Conservation (phyloP, 1,284 basidiomycete species). For the Leccinum subrobustum region DNA sequence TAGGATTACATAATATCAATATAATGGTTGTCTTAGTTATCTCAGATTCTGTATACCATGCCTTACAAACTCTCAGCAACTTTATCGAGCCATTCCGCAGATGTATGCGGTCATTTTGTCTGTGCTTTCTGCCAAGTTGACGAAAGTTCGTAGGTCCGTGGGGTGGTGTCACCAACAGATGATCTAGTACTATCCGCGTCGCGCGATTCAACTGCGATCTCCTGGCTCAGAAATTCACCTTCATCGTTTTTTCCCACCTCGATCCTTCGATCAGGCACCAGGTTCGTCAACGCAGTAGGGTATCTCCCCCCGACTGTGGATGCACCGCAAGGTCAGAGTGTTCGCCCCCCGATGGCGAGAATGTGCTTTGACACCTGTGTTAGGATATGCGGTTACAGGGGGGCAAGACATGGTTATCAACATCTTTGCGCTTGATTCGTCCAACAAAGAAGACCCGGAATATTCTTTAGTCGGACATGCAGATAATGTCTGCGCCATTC, state of each 20-base stretch:
- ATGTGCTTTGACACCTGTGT: slow-evolving; percentile 4
- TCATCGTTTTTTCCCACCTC: slow-evolving; percentile 52
- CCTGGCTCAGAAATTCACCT: slow-evolving; percentile 67
- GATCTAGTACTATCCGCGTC: slow-evolving; percentile 83
- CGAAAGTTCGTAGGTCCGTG: slow-evolving; percentile 61
- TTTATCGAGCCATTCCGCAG: slow-evolving; percentile 66
- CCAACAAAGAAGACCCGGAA: slow-evolving; percentile 62
- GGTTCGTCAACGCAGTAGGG: slow-evolving; percentile 81
- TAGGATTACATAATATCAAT: neutral
- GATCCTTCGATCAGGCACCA: slow-evolving; percentile 66
- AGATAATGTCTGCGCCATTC: slow-evolving; percentile 88
- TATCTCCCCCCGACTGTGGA: slow-evolving; percentile 69
- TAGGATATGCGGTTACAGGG: slow-evolving; percentile 83
- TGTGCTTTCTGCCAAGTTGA: slow-evolving; percentile 10
- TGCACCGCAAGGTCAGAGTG: slow-evolving; percentile 61
- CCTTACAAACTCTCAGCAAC: slow-evolving; percentile 85
- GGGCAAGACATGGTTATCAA: slow-evolving; percentile 86
- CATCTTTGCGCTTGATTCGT: slow-evolving; percentile 63
- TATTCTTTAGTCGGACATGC: slow-evolving; percentile 87
- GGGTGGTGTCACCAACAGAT: slow-evolving; percentile 65
- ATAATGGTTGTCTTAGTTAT: neutral
- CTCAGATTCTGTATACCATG: slow-evolving; percentile 40
- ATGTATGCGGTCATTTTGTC: slow-evolving; percentile 50
- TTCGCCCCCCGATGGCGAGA: slow-evolving; percentile 5
- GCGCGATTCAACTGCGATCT: slow-evolving; percentile 85